Conservation (phyloP, 306 rosid species). For the Lathyrus tuberosus region DNA sequence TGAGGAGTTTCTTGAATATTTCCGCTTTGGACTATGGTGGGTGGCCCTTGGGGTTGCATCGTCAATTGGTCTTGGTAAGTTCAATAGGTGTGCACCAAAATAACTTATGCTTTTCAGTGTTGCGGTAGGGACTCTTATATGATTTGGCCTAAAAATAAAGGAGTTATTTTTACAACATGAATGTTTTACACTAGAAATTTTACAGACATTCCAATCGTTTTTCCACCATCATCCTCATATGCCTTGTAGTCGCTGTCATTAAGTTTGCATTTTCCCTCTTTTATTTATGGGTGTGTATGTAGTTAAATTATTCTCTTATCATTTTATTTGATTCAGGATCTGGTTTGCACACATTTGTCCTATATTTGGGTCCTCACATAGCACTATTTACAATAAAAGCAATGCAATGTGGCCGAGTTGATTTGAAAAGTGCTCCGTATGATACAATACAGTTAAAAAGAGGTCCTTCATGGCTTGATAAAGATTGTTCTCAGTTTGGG, state of each 20-base stretch:
- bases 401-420: slow-evolving; percentile 95
- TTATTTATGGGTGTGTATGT: not conserved
- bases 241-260: slow-evolving; percentile 13
- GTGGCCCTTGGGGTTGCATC: slow-evolving; percentile 95
- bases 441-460: slow-evolving; percentile 88
- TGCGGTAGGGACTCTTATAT: slow-evolving; percentile 10
- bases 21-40: slow-evolving; percentile 93
- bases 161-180: slow-evolving; percentile 9
- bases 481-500: slow-evolving; percentile 87
- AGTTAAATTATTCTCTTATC: slow-evolving; percentile 27
- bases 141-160: slow-evolving; percentile 28
- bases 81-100: slow-evolving; percentile 23
- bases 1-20: slow-evolving; percentile 74
- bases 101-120: not conserved
- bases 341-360: slow-evolving; percentile 99
- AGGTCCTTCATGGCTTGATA: slow-evolving; percentile 96
- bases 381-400: slow-evolving; percentile 93
- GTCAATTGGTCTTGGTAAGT: slow-evolving; percentile 95
- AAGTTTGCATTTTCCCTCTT: slow-evolving; percentile 4
- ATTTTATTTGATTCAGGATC: slow-evolving; percentile 73
- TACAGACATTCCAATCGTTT: not conserved
- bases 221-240: slow-evolving; percentile 20
- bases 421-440: slow-evolving; percentile 90
- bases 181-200: not conserved
- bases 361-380: slow-evolving; percentile 96